Evolutionary conservation across 345 rosid species (phyloP), one percentile per base, ranked within the genome.

Genomic region (Salix purpurea): DNA sequence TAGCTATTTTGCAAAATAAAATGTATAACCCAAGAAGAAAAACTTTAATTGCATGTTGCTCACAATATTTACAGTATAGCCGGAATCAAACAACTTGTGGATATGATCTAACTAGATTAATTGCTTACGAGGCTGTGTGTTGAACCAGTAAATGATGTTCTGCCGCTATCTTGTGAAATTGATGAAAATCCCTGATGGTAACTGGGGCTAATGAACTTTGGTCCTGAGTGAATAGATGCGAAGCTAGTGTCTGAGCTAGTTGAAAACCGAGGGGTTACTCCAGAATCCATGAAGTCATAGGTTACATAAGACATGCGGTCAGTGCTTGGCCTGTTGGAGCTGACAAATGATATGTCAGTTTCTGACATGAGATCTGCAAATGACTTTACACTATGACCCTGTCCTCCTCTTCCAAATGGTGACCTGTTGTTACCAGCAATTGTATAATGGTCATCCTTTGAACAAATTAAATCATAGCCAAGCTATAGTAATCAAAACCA

Each of bases 261-360:
- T 12, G 99, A 95, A 71, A 77, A 36, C 72, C 88, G 81, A 3
- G 95, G 79, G 42, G 78, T 77, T 50, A 65, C 80, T 52, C 75
- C 83, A 36, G 83, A 71, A 72, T 96, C 97, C 11, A 76, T 76
- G 71, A 72, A 85, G 60, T 93, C 97, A 11, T 80, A 84, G 75
- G 85, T 48, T 58, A 79, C 79, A 37, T 90, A 86, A 54, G 88
- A 86, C 58, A 80, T 30, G 61, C 83, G 50, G 15, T 88, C 90
- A 2, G 86, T 84, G 89, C 98, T 95, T 40, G 96, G 90, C 78
- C 98, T 82, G 24, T 87, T 92, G 1, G 96, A 90, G 90, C 96
- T 92, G 81, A 93, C 89, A 77, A 89, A 90, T 60, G 98, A 89
- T 76, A 93, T 89, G 74, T 96, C 96, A 7, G 89, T 80, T 34